Evolutionary conservation across 2,329 filamentous ascomycete species (phyloP).

Genomic region (Colletotrichum gloeosporioides): DNA sequence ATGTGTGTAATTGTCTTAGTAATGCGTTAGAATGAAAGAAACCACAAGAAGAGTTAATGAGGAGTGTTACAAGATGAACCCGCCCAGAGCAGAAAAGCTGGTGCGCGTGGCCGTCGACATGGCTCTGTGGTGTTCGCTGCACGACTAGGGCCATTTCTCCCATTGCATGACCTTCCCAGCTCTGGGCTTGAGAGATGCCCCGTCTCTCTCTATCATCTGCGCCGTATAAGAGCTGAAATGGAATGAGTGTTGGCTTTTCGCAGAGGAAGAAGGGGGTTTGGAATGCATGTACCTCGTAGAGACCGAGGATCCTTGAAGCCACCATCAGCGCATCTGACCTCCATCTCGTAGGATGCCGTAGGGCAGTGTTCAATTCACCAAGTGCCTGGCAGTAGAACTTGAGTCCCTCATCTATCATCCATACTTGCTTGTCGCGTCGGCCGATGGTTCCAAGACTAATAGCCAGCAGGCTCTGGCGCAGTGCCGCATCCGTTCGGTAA

Average conservation of each 20-base stretch:
- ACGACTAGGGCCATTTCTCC: slow-evolving; percentile 21
- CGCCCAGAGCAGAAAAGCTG: slow-evolving; percentile 26
- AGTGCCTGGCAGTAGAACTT: slow-evolving; percentile 25
- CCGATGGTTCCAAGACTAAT: slow-evolving; percentile 26
- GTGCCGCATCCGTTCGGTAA: slow-evolving; percentile 21
- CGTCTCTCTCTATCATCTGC: slow-evolving; percentile 17
- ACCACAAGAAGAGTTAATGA: background rate
- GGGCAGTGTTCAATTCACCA: slow-evolving; percentile 2
- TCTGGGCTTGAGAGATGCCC: slow-evolving; percentile 18
- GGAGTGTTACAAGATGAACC: slow-evolving; percentile 23
- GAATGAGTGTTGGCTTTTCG: background rate
- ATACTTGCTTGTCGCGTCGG: slow-evolving; percentile 22
- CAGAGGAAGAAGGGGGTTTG: background rate
- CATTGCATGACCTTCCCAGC: slow-evolving; percentile 22
- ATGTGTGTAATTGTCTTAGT: slow-evolving; percentile 14
- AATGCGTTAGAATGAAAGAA: background rate
- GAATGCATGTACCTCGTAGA: slow-evolving; percentile 25
- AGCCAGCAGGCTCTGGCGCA: slow-evolving; percentile 23
- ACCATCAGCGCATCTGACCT: slow-evolving; percentile 18
- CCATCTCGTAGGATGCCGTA: background rate
- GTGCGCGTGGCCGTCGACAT: slow-evolving; percentile 20
- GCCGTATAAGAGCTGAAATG: slow-evolving; percentile 21
- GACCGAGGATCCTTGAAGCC: slow-evolving; percentile 16
- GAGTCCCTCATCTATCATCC: slow-evolving; percentile 24
- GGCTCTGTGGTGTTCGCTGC: background rate